These are phyloP conservation scores for Hypoxylon sp. DNA, from an alignment of 2,329 filamentous ascomycete species.

Conservation along the genomic window DNA sequence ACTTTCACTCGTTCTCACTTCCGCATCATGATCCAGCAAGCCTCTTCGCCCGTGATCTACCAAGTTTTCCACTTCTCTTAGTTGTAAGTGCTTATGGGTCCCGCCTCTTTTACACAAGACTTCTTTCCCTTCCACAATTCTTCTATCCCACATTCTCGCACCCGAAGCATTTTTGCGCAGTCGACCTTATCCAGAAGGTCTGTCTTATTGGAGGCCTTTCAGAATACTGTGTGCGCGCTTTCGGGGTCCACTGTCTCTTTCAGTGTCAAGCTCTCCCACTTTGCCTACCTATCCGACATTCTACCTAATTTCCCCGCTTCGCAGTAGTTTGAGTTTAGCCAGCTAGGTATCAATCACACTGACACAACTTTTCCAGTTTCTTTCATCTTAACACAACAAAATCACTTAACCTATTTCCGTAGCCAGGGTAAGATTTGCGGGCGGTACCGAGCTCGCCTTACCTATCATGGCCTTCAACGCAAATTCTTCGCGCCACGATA, in stretches of 20 bases:
- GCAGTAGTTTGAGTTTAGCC: neutral
- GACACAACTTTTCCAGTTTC: conserved; percentile 1
- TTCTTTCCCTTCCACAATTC: neutral
- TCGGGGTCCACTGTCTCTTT: neutral
- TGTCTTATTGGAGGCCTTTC: neutral
- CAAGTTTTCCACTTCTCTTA: conserved; percentile 46
- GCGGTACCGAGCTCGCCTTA: conserved; percentile 13
- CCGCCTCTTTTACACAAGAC: neutral
- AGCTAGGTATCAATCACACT: neutral
- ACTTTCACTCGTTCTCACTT: conserved; percentile 24
- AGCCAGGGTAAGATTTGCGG: conserved; percentile 10
- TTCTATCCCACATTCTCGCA: neutral
- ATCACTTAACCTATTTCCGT: conserved; percentile 7
- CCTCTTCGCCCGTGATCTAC: conserved; percentile 35
- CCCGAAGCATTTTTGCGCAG: conserved; percentile 8
- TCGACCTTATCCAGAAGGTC: conserved; percentile 18
- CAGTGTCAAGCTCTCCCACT: neutral
- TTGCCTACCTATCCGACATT: neutral
- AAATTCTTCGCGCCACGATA: conserved; percentile 71
- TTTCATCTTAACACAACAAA: conserved; percentile 11
- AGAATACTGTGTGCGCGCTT: neutral
- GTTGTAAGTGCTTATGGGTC: conserved; percentile 42
- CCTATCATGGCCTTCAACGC: conserved; percentile 62
- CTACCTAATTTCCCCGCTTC: neutral
- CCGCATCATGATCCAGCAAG: conserved; percentile 51